Base-by-base conservation (phyloP, 1,284 basidiomycete genomes). In the Wallemia mellicola region DNA sequence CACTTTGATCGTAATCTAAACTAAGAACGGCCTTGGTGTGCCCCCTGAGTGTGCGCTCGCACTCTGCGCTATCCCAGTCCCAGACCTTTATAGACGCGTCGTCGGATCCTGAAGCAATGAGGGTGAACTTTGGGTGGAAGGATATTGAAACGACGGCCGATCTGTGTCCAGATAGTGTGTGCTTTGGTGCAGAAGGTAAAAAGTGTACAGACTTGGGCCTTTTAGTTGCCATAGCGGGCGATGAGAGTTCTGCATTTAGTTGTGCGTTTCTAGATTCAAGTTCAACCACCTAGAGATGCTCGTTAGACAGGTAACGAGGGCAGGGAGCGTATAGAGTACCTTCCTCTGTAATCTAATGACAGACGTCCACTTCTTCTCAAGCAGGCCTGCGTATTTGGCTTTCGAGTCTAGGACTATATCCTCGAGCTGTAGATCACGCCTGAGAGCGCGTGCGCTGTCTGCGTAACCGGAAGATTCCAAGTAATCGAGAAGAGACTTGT, bases 341-440 rank as follows among this genome's bases (percentile, higher is more conserved):
- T 91, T 91, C 75, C 89, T 87, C 73, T 92, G 88, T 66, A 92
- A 69, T 62, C 87, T 76, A 62, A 92, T 88, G 24, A 91, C 85
- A 66, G 82, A 83, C 26, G 86, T 89, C 87, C 87, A 92, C 70
- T 92, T 92, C 79, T 89, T 91, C 73, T 87, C 87, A 62, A 92
- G 71, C 61, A 92, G 72, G 0, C 86, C 86, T 1, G 80, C 79
- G 67, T 80, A 84, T 66, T 83, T 83, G 58, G 82, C 79, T 66
- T 83, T 86, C 19, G 85, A 79, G 73, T 89, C 83, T 22, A 80
- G 80, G 9, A 76, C 75, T 67, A 86, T 86, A 61, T 81, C 80
- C 33, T 74, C 66, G 66, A 75, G 71, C 26, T 65, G 66, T 28
- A 14, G 14, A 22, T 48, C 38, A 11, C 5, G 38, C 38, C 38